Conservation (phyloP, 768 basidiomycete genomes). For the Kwoniella dendrophila region DNA sequence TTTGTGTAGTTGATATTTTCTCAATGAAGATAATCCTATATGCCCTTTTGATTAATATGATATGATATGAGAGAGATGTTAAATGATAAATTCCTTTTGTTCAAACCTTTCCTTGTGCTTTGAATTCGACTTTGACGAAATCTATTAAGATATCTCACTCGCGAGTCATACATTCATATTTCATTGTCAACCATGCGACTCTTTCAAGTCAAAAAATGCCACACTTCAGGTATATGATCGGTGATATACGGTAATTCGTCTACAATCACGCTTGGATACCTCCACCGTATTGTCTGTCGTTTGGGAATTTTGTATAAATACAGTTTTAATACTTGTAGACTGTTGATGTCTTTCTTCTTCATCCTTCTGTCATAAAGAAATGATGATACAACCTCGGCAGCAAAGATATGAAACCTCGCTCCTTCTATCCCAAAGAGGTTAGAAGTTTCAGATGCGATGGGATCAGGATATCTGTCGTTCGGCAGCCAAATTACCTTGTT, state of each 20-base stretch:
- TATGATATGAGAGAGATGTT: neutral
- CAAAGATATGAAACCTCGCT: constrained; percentile 27
- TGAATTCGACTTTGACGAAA: neutral
- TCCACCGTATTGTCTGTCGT: neutral
- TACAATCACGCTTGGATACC: neutral
- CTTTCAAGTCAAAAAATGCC: neutral
- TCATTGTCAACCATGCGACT: constrained; percentile 1
- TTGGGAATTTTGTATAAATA: neutral
- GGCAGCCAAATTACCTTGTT: constrained; percentile 30
- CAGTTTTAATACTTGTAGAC: neutral
- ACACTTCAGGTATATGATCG: neutral
- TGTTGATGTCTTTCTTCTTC: neutral
- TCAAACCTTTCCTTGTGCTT: too few species aligned
- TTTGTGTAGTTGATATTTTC: neutral
- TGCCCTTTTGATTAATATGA: neutral
- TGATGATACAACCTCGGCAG: constrained; percentile 25
- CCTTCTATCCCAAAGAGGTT: constrained; percentile 3
- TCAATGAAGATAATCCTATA: neutral
- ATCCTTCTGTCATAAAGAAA: constrained; percentile 27
- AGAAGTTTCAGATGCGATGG: constrained; percentile 10
- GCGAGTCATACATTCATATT: neutral
- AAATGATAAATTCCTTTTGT: too few species aligned
- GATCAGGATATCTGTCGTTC: constrained; percentile 30
- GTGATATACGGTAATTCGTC: constrained; percentile 5
- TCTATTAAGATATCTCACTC: neutral